Base-by-base conservation (phyloP, 495 filamentous ascomycete genomes). In the Elasticomyces elasticus region DNA sequence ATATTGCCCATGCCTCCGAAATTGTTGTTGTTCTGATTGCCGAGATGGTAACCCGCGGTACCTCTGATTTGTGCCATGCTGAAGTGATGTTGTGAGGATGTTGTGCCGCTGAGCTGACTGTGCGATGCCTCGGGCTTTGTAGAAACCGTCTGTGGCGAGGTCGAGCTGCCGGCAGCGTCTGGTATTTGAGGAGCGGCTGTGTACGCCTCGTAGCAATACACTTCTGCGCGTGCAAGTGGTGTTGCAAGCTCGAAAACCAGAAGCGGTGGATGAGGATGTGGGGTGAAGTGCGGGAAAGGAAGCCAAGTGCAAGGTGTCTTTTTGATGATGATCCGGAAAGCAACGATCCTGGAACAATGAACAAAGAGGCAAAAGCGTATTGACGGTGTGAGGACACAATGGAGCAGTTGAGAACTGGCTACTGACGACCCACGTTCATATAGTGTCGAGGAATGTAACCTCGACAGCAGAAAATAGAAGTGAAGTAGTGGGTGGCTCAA, bases 11-110 rank as follows among this genome's bases (percentile, higher is more conserved):
- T 40, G 12, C 35, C 23, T 72, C 63, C 77, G 72, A 45, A 75
- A 31, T 75, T 80, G 15, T 69, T 62, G 65, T 72, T 60, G 64
- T 70, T 63, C 53, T 68, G 60, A 72, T 75, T 78, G 58, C 86
- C 88, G 64, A 97, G 83, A 70, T 95, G 91, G 72, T 96, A 98
- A 70, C 86, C 86, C 61, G 91, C 90, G 58, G 88, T 94, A 69
- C 91, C 92, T 77, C 91, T 80, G 71, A 97, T 92, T 72, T 95
- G 91, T 70, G 91, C 84, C 91, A 95, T 97, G 62, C 61, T 71
- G 20, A 52, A 7, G 37, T 27, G 15, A 5, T 24, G n/a, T 30
- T 15, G 22, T 28, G 9, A 11, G 17, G 45, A 15, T 11, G n/a
- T 20, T 13, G 26, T 33, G 49, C n/a, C 24, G 33, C 51, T 5